Evolutionary conservation across 192 early-diverging fungal genomes (phyloP).

Genomic region (Coemansia sp.): DNA sequence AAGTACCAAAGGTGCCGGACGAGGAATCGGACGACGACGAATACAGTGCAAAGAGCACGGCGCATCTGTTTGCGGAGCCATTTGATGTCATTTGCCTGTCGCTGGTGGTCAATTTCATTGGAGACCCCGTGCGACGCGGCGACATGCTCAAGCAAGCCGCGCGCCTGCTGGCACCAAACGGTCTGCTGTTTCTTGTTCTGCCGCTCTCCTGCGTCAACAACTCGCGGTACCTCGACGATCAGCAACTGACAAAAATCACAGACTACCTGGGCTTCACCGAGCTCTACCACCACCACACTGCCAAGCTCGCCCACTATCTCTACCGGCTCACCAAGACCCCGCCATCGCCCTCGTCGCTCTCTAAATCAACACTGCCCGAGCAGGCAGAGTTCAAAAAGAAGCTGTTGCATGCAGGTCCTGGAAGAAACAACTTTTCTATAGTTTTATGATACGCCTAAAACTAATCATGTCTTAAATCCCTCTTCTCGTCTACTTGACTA

Average conservation of each 20-base stretch:
- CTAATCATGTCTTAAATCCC: neutral
- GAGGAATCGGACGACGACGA: slow-evolving; percentile 31
- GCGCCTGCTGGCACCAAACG: slow-evolving; percentile 48
- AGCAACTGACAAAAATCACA: slow-evolving; percentile 64
- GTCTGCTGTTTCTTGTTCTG: slow-evolving; percentile 72
- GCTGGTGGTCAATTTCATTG: slow-evolving; percentile 88
- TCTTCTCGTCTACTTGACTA: too few relatives aligned
- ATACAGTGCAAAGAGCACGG: neutral
- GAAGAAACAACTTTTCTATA: slow-evolving; percentile 75
- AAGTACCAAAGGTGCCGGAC: neutral
- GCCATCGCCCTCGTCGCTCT: neutral
- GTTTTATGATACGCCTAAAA: slow-evolving; percentile 24
- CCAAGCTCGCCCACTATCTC: slow-evolving; percentile 78
- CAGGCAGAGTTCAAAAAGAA: slow-evolving; percentile 55
- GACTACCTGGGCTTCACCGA: slow-evolving; percentile 60
- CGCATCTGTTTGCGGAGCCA: slow-evolving; percentile 14
- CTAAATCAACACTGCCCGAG: neutral
- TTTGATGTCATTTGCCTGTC: slow-evolving; percentile 80
- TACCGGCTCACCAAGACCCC: slow-evolving; percentile 45
- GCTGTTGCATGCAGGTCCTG: slow-evolving; percentile 59
- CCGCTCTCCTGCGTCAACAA: slow-evolving; percentile 81
- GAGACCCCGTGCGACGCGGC: slow-evolving; percentile 67
- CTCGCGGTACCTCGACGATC: slow-evolving; percentile 80
- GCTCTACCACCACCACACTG: slow-evolving; percentile 60
- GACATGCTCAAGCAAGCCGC: slow-evolving; percentile 59